Evolutionary conservation across 2,329 filamentous ascomycete genomes (phyloP).

Genomic region (Aspergillus pseudoterreus): DNA sequence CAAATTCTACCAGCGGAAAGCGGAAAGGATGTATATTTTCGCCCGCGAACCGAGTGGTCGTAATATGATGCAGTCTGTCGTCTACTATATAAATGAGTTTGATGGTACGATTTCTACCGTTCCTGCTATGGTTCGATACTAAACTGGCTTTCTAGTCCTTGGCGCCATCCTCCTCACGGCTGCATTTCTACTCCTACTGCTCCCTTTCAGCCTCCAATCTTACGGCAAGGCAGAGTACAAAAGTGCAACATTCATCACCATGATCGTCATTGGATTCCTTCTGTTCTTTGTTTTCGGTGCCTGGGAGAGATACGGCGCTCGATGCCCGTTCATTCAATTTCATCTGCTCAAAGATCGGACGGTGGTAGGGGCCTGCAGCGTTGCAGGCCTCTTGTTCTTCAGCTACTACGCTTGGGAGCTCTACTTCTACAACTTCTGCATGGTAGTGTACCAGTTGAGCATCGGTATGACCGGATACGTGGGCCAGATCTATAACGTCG

Average conservation of each 20-base stretch:
- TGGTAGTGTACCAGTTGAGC: constrained; percentile 49
- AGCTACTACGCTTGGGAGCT: constrained; percentile 52
- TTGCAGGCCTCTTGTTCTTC: constrained; percentile 47
- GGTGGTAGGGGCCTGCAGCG: constrained; percentile 50
- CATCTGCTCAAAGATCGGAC: constrained; percentile 48
- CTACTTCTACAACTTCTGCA: constrained; percentile 54
- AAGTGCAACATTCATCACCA: constrained; percentile 2
- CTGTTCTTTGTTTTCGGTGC: constrained; percentile 42
- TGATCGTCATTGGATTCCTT: constrained; percentile 1
- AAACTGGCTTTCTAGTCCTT: constrained; percentile 11
- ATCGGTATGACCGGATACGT: constrained; percentile 45
- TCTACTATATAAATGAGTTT: constrained; percentile 58
- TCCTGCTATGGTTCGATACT: not conserved
- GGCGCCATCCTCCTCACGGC: constrained; percentile 12
- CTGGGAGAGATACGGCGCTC: constrained; percentile 54
- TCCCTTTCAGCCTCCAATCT: constrained; percentile 2
- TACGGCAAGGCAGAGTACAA: constrained; percentile 3
- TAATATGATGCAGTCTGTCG: constrained; percentile 45
- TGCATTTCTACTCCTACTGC: constrained; percentile 1
- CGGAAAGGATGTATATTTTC: constrained; percentile 52
- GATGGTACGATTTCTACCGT: constrained; percentile 45
- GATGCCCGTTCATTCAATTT: constrained; percentile 53
- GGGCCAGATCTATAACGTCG: constrained; percentile 52
- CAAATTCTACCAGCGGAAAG: constrained; percentile 56
- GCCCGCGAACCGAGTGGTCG: constrained; percentile 44